A percentile compares a stretch with the other conserved stretches of the same genome.
Evolutionary conservation across 2,329 filamentous ascomycete genomes (phyloP).

Genomic region (Ophiognomonia clavigignenti-juglandacearum): DNA sequence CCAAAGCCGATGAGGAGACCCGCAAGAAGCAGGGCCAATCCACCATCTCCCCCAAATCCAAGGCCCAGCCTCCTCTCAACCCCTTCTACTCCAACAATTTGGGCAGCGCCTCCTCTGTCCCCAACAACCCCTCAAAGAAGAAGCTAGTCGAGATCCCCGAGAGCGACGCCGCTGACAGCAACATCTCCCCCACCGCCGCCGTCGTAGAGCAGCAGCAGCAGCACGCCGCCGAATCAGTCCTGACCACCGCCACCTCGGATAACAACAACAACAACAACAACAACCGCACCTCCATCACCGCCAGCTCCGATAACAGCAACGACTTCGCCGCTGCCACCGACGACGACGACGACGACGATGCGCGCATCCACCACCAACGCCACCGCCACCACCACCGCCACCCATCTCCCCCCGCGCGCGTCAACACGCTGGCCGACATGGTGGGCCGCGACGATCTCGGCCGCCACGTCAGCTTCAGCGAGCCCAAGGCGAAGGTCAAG

Average conservation of each 20-base stretch:
- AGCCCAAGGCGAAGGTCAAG: neutral
- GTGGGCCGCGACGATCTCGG: too few relatives aligned
- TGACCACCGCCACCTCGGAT: too few relatives aligned
- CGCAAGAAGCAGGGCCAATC: neutral
- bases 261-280: too few relatives aligned
- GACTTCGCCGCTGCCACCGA: conserved; percentile 6
- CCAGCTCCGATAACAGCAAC: neutral
- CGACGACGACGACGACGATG: neutral
- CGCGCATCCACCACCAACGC: too few relatives aligned
- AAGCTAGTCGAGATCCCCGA: conserved; percentile 12
- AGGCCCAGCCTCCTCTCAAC: conserved; percentile 3
- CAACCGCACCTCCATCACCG: neutral
- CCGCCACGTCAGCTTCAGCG: conserved; percentile 11
- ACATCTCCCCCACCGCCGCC: too few relatives aligned
- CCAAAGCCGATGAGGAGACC: conserved; percentile 4
- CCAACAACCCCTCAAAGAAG: too few relatives aligned
- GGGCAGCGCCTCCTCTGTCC: neutral
- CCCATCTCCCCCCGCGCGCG: too few relatives aligned
- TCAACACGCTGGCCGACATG: too few relatives aligned
- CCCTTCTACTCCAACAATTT: conserved; percentile 13
- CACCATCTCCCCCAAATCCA: neutral
- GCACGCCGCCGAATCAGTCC: too few relatives aligned
- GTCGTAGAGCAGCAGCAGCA: too few relatives aligned
- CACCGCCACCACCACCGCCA: too few relatives aligned
- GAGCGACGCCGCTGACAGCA: neutral